Evolutionary conservation across 495 filamentous ascomycete genomes (phyloP).

Genomic region (Acidiella bohemica): DNA sequence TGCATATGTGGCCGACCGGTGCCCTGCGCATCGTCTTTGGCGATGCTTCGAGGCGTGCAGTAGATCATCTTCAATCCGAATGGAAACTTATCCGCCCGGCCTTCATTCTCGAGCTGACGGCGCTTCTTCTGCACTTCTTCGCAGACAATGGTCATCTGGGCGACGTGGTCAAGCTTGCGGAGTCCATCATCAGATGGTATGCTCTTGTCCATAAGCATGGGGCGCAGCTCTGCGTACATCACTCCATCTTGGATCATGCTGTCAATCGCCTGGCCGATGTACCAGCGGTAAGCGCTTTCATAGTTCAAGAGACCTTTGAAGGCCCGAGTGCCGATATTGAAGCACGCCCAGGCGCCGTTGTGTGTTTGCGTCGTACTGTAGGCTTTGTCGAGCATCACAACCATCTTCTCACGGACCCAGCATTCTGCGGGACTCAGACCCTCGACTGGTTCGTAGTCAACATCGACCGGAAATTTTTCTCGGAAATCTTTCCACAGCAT

Average conservation of each 20-base stretch:
- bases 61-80: conserved; percentile 32
- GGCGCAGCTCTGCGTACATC: conserved; percentile 31
- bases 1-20: conserved; percentile 22
- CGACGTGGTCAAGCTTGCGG: conserved; percentile 15
- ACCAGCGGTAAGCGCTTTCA: conserved; percentile 27
- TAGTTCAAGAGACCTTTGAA: conserved; percentile 32
- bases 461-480: conserved; percentile 6
- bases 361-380: conserved; percentile 6
- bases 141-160: conserved; percentile 28
- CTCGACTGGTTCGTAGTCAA: conserved; percentile 1
- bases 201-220: conserved; percentile 30
- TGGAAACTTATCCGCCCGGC: conserved; percentile 23
- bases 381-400: conserved; percentile 5
- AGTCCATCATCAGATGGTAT: conserved; percentile 26
- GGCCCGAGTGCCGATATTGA: conserved; percentile 29
- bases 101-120: conserved; percentile 16
- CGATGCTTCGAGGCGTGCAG: conserved; percentile 29
- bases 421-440: conserved; percentile 10
- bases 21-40: no score
- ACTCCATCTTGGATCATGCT: conserved; percentile 28
- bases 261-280: conserved; percentile 28
- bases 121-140: conserved; percentile 24
- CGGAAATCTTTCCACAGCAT: conserved; percentile 25
- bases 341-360: conserved; percentile 29
- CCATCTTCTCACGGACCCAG: conserved; percentile 18